A percentile compares a stretch with the other conserved stretches of the same genome.
phyloP scores from a whole-genome alignment of 2,329 filamentous ascomycete species.

The Ophiostoma piceae region DNA sequence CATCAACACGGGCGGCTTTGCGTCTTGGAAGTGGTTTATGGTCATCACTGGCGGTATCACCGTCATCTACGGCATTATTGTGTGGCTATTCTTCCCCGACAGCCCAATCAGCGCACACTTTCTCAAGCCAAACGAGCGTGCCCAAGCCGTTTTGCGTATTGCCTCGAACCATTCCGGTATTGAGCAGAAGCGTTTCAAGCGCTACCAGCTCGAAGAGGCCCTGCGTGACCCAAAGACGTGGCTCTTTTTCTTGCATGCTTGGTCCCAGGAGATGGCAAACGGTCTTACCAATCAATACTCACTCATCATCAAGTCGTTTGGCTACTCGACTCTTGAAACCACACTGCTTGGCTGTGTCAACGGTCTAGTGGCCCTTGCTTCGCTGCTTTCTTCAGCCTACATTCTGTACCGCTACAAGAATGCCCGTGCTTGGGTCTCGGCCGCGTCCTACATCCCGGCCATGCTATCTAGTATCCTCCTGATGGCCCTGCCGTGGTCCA shows the following conservation, averaged over 20 bases:
- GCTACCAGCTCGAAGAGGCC: constrained; percentile 26
- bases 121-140: constrained; percentile 31
- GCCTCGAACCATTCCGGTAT: constrained; percentile 38
- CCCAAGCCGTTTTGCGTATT: constrained; percentile 33
- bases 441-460: constrained; percentile 17
- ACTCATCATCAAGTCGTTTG: constrained; percentile 27
- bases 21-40: constrained; percentile 31
- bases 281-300: constrained; percentile 27
- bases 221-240: constrained; percentile 28
- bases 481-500: constrained; percentile 21
- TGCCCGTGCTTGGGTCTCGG: constrained; percentile 22
- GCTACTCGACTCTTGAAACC: constrained; percentile 18
- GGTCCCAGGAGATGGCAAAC: constrained; percentile 26
- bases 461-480: constrained; percentile 22
- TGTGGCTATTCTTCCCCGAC: constrained; percentile 34
- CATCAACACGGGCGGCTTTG: constrained; percentile 24
- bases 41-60: constrained; percentile 34
- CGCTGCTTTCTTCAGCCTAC: constrained; percentile 16
- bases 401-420: constrained; percentile 20
- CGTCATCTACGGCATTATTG: constrained; percentile 30
- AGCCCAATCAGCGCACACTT: constrained; percentile 37
- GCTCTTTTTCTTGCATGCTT: constrained; percentile 28
- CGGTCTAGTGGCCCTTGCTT: constrained; percentile 22
- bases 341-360: constrained; percentile 25
- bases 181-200: constrained; percentile 26